Base-by-base conservation (phyloP, 129 eudicot species). In the Centaurea solstitialis region DNA sequence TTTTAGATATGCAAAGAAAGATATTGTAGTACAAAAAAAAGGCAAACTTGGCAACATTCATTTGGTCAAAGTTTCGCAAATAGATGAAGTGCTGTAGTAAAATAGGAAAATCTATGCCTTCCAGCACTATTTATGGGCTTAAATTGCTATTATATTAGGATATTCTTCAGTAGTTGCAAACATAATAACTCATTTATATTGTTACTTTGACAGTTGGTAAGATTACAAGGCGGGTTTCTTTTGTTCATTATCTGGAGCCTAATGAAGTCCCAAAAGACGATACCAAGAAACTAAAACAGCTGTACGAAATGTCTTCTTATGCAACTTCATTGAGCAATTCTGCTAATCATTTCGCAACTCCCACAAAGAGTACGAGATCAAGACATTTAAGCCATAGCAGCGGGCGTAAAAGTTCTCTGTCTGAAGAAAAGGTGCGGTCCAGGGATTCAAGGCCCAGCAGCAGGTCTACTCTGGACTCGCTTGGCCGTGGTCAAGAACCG, bases 221-320 rank as follows among this genome's bases (percentile, higher is more conserved):
- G 85, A 87, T 91, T 72, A 75, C 98, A 68, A 74, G 97, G 79
- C 88, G 84, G 18, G 89, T 94, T 64, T 89, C 94, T 37, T 82
- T 94, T 20, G 79, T 89, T 72, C 91, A 86, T 87, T 94, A 91
- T 83, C 83, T 95, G 33, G 98, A 93, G 76, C 87, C 97, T 23
- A 66, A 79, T 70, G 97, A 91, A 80, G 79, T 89, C 11, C 82
- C 84, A 23, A 81, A 79, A 68, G 89, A 83, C 22, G 87, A 83
- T 41, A 73, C 71, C 65, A 72, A 81, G 13, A 80, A 78, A 73
- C 53, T 81, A 80, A 86, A 87, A 78, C 78, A 39, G 77, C 65
- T 90, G 21, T 77, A 83, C 26, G 91, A 89, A 53, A 81, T 78
- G 74, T 84, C 91, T 70, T 74, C 89, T 57, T 57, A 5, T 41